These are phyloP conservation scores for Poa annua DNA, from an alignment of 176 grass and related monocot genomes.

Conservation along the genomic window DNA sequence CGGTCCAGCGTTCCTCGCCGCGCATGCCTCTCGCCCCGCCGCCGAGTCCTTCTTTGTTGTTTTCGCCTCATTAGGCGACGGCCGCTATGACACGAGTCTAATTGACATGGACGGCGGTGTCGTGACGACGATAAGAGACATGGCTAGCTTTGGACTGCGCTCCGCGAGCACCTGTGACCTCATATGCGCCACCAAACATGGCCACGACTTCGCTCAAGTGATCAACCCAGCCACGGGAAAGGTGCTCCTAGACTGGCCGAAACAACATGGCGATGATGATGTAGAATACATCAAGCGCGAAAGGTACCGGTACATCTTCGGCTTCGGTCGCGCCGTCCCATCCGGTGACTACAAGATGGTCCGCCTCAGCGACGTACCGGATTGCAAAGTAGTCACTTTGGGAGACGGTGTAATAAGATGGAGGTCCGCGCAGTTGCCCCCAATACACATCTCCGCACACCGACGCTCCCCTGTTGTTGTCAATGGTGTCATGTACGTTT, in stretches of 20 bases:
- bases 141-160: background rate
- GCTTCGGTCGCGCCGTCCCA: background rate
- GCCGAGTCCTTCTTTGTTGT: background rate
- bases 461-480: background rate
- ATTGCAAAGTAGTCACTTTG: background rate
- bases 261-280: background rate
- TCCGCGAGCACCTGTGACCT: background rate
- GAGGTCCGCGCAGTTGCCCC: background rate
- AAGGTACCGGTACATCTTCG: background rate
- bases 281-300: no score
- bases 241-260: background rate
- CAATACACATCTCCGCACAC: fast-evolving
- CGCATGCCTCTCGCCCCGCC: background rate
- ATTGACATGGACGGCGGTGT: background rate
- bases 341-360: background rate
- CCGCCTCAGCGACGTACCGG: background rate
- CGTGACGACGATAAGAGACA: background rate
- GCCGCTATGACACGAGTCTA: no score
- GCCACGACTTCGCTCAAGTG: background rate
- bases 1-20: background rate
- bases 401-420: background rate
- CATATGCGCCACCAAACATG: background rate
- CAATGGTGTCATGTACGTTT: background rate
- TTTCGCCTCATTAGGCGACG: fast-evolving
- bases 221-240: background rate